Base-by-base conservation (phyloP, 2,329 filamentous ascomycete genomes). In the Xylariaceae sp. region DNA sequence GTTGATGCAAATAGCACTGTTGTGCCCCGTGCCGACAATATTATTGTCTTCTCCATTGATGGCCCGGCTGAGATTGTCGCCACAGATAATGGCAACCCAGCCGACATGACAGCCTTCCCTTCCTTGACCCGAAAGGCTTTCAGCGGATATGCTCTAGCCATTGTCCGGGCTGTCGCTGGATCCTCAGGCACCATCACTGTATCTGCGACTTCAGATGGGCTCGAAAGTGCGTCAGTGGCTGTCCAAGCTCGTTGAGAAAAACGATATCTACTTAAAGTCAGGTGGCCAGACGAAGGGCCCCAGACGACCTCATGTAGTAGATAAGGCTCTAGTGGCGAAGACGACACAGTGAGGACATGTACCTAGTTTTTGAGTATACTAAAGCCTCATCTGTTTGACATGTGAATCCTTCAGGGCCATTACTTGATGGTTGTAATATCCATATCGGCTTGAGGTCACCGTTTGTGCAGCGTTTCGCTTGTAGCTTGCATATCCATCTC, bases 61-160 rank as follows among this genome's bases (percentile, higher is more conserved):
- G 75, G 72, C 0, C 66, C 68, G 0, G 78, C 71, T 1, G 63
- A 71, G 58, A 72, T 81, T 39, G 67, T 76, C 1, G 62, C 73
- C 0, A 80, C 77, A 0, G 76, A 80, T 44, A 80, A 79, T 45
- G 77, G 77, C 1, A 68, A 78, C 47, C 72, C 72, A 5, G 62
- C 69, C 1, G 73, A 77, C 49, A 64, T 74, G 56, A 68, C 63
- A 1, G 58, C 68, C 1, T 77, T 77, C 55, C 68, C 70, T 1
- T 69, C 67, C 3, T 52, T 54, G 7, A 62, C 61, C 32, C 64
- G 74, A 12, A 69, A 71, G 38, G 71, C 71, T 0, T 74, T 72
- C 45, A 66, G 63, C 32, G 73, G 74, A 1, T 59, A 68, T 5
- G 68, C 68, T 0, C 62, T 76, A 17, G 69, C 66, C 5, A 70